A percentile compares a stretch with the other conserved stretches of the same genome.
Conservation (phyloP, 345 rosid species). For the Limnanthes douglasii region DNA sequence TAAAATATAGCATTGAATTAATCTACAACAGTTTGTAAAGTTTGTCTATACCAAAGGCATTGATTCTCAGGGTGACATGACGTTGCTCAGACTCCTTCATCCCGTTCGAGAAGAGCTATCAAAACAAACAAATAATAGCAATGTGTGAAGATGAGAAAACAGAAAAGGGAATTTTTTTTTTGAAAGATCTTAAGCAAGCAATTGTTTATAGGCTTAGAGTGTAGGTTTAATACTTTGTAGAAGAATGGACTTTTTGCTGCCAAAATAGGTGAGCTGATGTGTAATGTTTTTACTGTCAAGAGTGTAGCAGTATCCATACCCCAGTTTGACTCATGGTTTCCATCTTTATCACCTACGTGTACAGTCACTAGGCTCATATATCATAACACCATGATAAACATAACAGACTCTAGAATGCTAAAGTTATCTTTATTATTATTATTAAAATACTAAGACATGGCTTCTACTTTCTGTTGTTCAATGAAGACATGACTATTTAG, state of each 20-base stretch:
- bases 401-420: too few relatives aligned
- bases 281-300: constrained; percentile 39
- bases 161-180: too few relatives aligned
- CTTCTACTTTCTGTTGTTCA: too few relatives aligned
- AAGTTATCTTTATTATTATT: too few relatives aligned
- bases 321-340: constrained; percentile 20
- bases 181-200: neutral
- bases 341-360: constrained; percentile 23
- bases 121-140: neutral
- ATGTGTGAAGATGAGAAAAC: neutral
- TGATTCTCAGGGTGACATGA: constrained; percentile 44
- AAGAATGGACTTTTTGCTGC: constrained; percentile 79
- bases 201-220: neutral
- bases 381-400: too few relatives aligned
- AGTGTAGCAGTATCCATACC: constrained; percentile 21
- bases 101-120: constrained; percentile 70
- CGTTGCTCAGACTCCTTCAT: constrained; percentile 67
- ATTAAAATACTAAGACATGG: too few relatives aligned
- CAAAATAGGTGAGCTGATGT: constrained; percentile 61
- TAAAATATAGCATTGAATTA: too few relatives aligned
- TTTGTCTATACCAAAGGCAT: constrained; percentile 43
- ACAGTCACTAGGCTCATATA: neutral
- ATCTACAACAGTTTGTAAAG: too few relatives aligned
- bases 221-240: constrained; percentile 31
- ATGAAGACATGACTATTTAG: too few relatives aligned